These are phyloP conservation scores for Chlamydomonas sp. DNA, from an alignment of 139 green algal genomes.

Conservation along the genomic window DNA sequence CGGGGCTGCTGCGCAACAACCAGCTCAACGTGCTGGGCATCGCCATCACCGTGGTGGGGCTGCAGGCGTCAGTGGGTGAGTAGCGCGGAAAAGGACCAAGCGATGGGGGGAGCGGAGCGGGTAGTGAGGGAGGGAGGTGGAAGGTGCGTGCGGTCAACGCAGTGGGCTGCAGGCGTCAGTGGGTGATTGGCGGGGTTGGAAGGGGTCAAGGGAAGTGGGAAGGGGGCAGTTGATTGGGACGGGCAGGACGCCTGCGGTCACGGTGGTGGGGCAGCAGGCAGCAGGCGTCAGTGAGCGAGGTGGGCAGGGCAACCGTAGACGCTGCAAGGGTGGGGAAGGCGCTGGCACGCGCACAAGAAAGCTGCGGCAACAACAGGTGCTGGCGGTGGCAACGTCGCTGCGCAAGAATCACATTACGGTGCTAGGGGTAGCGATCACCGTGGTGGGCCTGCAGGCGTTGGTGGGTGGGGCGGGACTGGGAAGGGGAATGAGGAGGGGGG, in stretches of 20 bases:
- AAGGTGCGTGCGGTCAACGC: no score
- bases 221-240: neutral
- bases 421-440: slow-evolving; percentile 78
- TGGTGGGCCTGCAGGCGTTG: slow-evolving; percentile 90
- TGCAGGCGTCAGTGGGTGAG: slow-evolving; percentile 84
- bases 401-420: slow-evolving; percentile 85
- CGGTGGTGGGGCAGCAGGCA: neutral
- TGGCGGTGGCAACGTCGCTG: slow-evolving; percentile 49
- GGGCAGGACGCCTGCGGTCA: neutral
- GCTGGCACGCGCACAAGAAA: no score
- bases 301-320: no score
- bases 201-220: no score
- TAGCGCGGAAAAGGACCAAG: neutral
- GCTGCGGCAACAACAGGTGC: no score
- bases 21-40: slow-evolving; percentile 89
- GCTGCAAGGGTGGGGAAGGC: no score
- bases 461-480: slow-evolving; percentile 51
- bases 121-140: neutral
- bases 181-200: neutral
- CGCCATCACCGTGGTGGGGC: slow-evolving; percentile 80
- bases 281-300: no score
- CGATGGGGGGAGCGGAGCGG: neutral
- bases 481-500: no score
- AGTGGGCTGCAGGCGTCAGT: neutral
- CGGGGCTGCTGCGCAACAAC: slow-evolving; percentile 72